A percentile compares a stretch with the other conserved stretches of the same genome.
These are phyloP conservation scores for Podochytrium sp. DNA, from an alignment of 192 early-diverging fungal genomes.

Conservation along the genomic window DNA sequence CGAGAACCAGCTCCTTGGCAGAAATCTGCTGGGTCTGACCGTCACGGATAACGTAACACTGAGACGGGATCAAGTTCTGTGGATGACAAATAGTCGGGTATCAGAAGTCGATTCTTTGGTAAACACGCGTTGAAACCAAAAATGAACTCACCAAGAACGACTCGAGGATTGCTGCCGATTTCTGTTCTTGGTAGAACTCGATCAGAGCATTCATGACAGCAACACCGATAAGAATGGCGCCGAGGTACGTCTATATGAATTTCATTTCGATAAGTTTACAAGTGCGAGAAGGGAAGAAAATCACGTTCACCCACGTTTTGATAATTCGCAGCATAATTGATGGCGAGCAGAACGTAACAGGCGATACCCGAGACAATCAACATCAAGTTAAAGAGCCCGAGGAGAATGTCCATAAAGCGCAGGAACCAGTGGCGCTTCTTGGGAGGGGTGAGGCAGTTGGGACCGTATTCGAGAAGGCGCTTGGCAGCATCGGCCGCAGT, in stretches of 20 bases:
- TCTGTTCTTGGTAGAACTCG: conserved; percentile 73
- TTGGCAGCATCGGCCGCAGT: conserved; percentile 60
- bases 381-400: conserved; percentile 87
- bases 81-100: not conserved
- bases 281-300: no score
- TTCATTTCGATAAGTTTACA: no score
- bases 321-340: conserved; percentile 78
- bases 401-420: conserved; percentile 76
- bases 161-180: conserved; percentile 85
- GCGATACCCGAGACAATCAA: conserved; percentile 82
- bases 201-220: conserved; percentile 56
- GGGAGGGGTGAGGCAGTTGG: conserved; percentile 86
- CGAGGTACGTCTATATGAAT: conserved; percentile 48
- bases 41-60: conserved; percentile 43
- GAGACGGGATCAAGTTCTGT: conserved; percentile 45
- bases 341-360: conserved; percentile 77
- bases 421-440: conserved; percentile 77
- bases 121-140: conserved; percentile 66
- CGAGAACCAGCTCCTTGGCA: conserved; percentile 43
- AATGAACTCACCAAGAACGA: conserved; percentile 76
- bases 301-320: no score
- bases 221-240: conserved; percentile 51
- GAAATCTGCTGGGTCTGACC: conserved; percentile 30
- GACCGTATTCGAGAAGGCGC: conserved; percentile 74
- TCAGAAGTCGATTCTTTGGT: conserved; percentile 1